A percentile compares a stretch with the other conserved stretches of the same genome.
Conservation (phyloP, 2,329 filamentous ascomycete species). For the Plectosphaerella plurivora region DNA sequence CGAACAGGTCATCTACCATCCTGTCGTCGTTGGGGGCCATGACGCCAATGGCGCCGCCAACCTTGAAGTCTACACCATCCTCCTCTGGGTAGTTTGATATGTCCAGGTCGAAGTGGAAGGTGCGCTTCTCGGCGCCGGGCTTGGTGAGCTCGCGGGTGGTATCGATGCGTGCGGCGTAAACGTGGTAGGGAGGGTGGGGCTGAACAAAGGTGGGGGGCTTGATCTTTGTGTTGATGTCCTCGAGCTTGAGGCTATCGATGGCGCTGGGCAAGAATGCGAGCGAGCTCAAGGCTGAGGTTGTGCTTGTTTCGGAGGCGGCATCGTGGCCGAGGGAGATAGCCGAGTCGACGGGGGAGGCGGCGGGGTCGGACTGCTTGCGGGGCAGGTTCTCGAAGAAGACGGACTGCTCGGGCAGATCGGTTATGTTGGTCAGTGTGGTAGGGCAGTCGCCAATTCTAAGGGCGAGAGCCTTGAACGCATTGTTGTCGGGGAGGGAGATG, state of each 20-base stretch:
- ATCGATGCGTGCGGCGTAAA: slow-evolving; percentile 85
- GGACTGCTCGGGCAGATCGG: slow-evolving; percentile 70
- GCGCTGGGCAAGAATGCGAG: slow-evolving; percentile 13
- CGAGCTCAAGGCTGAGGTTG: slow-evolving; percentile 13
- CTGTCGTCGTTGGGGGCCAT: slow-evolving; percentile 78
- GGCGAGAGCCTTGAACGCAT: slow-evolving; percentile 74
- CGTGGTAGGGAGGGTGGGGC: slow-evolving; percentile 88
- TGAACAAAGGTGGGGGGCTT: slow-evolving; percentile 88
- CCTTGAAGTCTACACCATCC: slow-evolving; percentile 85
- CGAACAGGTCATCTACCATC: slow-evolving; percentile 78
- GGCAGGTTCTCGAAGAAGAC: slow-evolving; percentile 63
- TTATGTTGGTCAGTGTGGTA: slow-evolving; percentile 65
- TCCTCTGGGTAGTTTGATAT: slow-evolving; percentile 91
- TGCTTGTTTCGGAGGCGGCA: slow-evolving; percentile 29
- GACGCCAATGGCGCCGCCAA: slow-evolving; percentile 91
- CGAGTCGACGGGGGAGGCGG: slow-evolving; percentile 43
- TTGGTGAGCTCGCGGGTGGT: slow-evolving; percentile 82
- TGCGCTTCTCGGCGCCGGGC: slow-evolving; percentile 88
- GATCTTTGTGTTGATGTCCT: slow-evolving; percentile 50
- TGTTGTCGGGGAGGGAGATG: slow-evolving; percentile 67
- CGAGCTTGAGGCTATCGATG: slow-evolving; percentile 23
- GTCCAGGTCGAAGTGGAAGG: slow-evolving; percentile 95
- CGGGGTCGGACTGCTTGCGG: slow-evolving; percentile 12
- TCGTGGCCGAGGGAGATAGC: slow-evolving; percentile 38
- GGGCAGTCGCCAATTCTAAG: slow-evolving; percentile 74